phyloP scores from a whole-genome alignment of 805 yeast species.

The Lipomyces yamadae region DNA sequence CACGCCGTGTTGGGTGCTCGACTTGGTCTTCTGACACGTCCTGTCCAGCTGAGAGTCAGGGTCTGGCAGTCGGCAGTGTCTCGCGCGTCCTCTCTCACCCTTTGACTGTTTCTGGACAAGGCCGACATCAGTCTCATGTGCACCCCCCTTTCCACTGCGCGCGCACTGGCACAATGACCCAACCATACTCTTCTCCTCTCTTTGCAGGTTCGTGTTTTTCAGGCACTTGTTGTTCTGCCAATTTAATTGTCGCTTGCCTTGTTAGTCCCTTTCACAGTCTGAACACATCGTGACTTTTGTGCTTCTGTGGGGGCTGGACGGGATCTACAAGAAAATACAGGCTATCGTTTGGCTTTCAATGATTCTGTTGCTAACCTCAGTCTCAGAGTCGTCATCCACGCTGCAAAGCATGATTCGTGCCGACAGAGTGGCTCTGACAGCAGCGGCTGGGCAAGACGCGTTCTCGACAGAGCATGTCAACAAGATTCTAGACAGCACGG shows the following conservation, averaged over 20 bases:
- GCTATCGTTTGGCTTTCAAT: neutral
- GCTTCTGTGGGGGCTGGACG: neutral
- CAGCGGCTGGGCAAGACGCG: conserved; percentile 3
- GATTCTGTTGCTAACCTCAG: conserved; percentile 7
- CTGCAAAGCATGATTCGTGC: conserved; percentile 32
- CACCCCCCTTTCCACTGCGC: neutral
- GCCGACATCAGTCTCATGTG: neutral
- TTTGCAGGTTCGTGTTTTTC: conserved; percentile 24
- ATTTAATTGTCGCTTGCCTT: conserved; percentile 9
- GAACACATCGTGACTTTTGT: neutral
- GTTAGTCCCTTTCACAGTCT: neutral
- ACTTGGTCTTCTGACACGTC: neutral
- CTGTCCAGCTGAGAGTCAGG: conserved; percentile 2
- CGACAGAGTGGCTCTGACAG: conserved; percentile 17
- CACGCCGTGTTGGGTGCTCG: neutral
- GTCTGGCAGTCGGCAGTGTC: no score
- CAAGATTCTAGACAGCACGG: neutral
- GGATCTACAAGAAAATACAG: neutral
- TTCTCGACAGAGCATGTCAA: neutral
- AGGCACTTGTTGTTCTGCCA: neutral
- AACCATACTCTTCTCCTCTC: conserved; percentile 24
- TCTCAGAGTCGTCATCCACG: conserved; percentile 28
- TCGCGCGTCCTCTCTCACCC: neutral
- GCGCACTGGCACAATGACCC: conserved; percentile 10
- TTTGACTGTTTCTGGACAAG: neutral